Evolutionary conservation across 2,329 filamentous ascomycete species (phyloP).

Genomic region (Xylaria sp.): DNA sequence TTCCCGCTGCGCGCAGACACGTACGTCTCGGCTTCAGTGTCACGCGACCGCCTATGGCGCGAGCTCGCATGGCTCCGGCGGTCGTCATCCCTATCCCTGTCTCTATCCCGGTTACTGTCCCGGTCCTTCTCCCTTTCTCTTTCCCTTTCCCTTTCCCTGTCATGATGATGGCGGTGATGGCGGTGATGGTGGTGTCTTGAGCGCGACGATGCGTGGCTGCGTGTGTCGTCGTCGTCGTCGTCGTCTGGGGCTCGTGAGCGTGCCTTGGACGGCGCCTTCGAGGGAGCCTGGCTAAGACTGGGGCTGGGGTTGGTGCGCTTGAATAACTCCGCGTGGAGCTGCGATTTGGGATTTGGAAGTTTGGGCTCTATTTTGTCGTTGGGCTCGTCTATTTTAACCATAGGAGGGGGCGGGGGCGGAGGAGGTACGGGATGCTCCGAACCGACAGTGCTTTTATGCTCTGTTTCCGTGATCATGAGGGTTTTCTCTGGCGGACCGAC

Average conservation of each 20-base stretch:
- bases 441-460: constrained; percentile 55
- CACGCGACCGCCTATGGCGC: constrained; percentile 41
- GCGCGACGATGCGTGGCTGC: constrained; percentile 30
- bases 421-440: constrained; percentile 52
- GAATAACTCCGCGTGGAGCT: constrained; percentile 28
- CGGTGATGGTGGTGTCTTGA: background rate
- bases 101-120: background rate
- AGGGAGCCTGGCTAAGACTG: background rate
- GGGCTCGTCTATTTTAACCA: constrained; percentile 18
- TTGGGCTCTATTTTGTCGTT: constrained; percentile 39
- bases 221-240: constrained; percentile 19
- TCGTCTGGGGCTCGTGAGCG: constrained; percentile 10
- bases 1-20: constrained; percentile 57
- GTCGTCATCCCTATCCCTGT: constrained; percentile 21
- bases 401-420: constrained; percentile 36
- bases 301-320: constrained; percentile 16
- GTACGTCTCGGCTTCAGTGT: constrained; percentile 57
- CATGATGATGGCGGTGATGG: background rate
- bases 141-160: background rate
- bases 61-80: constrained; percentile 43
- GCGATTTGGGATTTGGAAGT: constrained; percentile 19
- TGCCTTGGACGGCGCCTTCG: constrained; percentile 17
- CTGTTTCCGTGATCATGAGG: constrained; percentile 55
- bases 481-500: constrained; percentile 52
- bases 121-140: background rate